A percentile compares a stretch with the other conserved stretches of the same genome.
These are phyloP conservation scores for Hirsutella rhossiliensis DNA, from an alignment of 2,329 filamentous ascomycete species.

Conservation along the genomic window DNA sequence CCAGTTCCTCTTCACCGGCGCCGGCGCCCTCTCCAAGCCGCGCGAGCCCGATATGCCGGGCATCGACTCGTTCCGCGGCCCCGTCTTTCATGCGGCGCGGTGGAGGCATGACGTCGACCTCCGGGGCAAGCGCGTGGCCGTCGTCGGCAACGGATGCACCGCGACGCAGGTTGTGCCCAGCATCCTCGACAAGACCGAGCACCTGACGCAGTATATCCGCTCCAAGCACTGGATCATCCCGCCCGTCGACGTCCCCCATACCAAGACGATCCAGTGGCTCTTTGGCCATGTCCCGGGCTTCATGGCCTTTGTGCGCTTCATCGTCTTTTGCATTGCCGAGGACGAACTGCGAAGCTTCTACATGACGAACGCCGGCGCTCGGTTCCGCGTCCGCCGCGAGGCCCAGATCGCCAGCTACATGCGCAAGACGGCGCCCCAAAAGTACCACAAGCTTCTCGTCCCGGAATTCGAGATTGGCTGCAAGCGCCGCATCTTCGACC, in stretches of 20 bases:
- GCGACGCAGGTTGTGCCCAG: constrained; percentile 39
- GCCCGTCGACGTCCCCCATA: constrained; percentile 12
- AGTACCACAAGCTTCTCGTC: constrained; percentile 49
- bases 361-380: constrained; percentile 21
- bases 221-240: constrained; percentile 30
- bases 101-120: constrained; percentile 41
- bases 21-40: constrained; percentile 21
- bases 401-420: constrained; percentile 26
- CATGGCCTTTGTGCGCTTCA: constrained; percentile 23
- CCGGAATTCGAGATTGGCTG: constrained; percentile 52
- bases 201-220: constrained; percentile 29
- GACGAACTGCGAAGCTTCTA: constrained; percentile 22
- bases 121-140: constrained; percentile 31
- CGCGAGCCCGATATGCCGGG: constrained; percentile 32
- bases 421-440: constrained; percentile 35
- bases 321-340: constrained; percentile 28
- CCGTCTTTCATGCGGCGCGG: constrained; percentile 40
- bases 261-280: constrained; percentile 14
- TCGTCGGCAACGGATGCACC: constrained; percentile 45
- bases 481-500: constrained; percentile 51
- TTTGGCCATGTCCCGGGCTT: constrained; percentile 35
- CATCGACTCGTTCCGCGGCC: constrained; percentile 35
- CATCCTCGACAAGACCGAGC: constrained; percentile 21
- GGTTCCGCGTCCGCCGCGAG: constrained; percentile 23
- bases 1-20: constrained; percentile 25